Evolutionary conservation across 306 rosid genomes (phyloP).

Genomic region (Vicia faba): DNA sequence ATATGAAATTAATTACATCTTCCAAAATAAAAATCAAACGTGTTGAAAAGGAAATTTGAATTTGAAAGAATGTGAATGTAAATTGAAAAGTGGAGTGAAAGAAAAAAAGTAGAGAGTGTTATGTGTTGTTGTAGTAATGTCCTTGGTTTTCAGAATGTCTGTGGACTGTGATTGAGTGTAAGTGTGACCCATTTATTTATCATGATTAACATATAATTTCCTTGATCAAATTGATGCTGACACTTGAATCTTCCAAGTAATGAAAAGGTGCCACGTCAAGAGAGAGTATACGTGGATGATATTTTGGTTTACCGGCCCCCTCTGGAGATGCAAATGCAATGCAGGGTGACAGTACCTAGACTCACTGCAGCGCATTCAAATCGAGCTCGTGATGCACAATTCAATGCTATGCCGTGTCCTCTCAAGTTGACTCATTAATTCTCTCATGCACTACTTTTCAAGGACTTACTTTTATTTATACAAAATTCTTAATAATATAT

Average conservation of each 20-base stretch:
- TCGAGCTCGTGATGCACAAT: conserved; percentile 30
- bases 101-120: no score
- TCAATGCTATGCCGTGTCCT: neutral
- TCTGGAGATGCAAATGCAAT: neutral
- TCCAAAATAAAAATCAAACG: no score
- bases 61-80: no score
- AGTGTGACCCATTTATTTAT: conserved; percentile 28
- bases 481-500: no score
- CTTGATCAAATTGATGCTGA: conserved; percentile 15
- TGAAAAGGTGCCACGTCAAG: neutral
- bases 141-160: conserved; percentile 17
- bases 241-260: neutral
- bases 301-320: conserved; percentile 7
- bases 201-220: conserved; percentile 51
- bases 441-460: no score
- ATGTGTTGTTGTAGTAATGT: neutral
- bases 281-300: neutral
- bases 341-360: conserved; percentile 29
- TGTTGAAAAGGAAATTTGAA: no score
- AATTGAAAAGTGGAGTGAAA: no score
- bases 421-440: neutral
- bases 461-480: no score
- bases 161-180: neutral
- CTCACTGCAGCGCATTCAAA: conserved; percentile 33
- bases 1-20: no score